Percentiles rank a stretch among this genome's conserved stretches.
phyloP scores from a whole-genome alignment of 345 rosid species.

The Pistacia atlantica region DNA sequence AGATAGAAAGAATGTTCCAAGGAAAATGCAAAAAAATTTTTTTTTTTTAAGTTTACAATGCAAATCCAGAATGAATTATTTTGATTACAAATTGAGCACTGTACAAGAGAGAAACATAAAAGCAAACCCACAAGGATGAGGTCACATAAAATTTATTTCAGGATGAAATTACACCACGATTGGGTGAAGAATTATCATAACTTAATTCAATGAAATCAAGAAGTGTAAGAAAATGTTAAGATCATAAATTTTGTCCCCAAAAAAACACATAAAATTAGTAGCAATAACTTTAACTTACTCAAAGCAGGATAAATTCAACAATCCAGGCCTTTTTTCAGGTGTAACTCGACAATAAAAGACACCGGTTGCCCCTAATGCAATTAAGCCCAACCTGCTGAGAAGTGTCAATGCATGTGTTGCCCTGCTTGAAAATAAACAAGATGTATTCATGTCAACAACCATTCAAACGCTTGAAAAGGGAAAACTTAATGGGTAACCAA shows the following conservation, averaged over 20 bases:
- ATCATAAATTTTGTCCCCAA: background rate
- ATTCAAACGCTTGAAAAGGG: background rate
- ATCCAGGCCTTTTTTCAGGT: slow-evolving; percentile 41
- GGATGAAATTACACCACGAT: background rate
- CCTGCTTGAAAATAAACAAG: slow-evolving; percentile 43
- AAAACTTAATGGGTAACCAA: background rate
- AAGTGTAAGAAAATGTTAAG: background rate
- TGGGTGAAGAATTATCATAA: background rate
- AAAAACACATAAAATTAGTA: background rate
- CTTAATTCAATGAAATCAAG: background rate
- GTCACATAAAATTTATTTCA: background rate
- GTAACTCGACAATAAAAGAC: slow-evolving; percentile 65
- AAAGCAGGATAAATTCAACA: slow-evolving; percentile 32
- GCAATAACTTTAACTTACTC: slow-evolving; percentile 56
- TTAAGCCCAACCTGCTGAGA: slow-evolving; percentile 66
- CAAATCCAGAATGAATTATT: background rate
- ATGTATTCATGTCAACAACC: slow-evolving; percentile 9
- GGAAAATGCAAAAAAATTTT: background rate
- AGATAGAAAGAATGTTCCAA: background rate
- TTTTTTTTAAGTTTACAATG: background rate
- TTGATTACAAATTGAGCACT: background rate
- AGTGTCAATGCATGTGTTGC: slow-evolving; percentile 69
- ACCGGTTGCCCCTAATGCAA: slow-evolving; percentile 77
- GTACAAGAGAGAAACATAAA: too few relatives aligned
- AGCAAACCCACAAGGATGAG: too few relatives aligned